Evolutionary conservation across 2,329 filamentous ascomycete species (phyloP).

Genomic region (Colletotrichum karsti): DNA sequence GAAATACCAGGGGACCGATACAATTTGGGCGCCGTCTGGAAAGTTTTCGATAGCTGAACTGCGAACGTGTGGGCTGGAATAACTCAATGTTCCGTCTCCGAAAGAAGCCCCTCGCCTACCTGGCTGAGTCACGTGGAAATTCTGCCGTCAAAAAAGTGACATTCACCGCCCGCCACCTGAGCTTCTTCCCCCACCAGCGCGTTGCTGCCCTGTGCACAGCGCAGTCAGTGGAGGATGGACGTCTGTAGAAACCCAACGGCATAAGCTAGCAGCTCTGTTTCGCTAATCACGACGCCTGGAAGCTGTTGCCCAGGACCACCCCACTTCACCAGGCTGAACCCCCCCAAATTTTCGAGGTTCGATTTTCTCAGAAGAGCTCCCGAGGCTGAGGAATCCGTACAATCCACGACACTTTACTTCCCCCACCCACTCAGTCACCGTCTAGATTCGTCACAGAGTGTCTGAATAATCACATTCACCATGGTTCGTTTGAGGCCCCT

Average conservation of each 20-base stretch:
- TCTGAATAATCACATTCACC: conserved; percentile 17
- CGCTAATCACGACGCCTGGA: conserved; percentile 19
- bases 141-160: background rate
- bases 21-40: conserved; percentile 13
- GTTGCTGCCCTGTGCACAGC: background rate
- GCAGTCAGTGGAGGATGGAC: conserved; percentile 24
- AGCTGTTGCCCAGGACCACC: conserved; percentile 21
- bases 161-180: conserved; percentile 11
- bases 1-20: background rate
- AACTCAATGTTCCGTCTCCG: conserved; percentile 18
- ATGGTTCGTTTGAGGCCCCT: conserved; percentile 6
- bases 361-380: conserved; percentile 28
- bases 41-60: conserved; percentile 18
- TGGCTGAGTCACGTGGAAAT: background rate
- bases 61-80: conserved; percentile 26
- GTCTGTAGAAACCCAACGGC: conserved; percentile 19
- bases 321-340: conserved; percentile 30
- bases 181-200: background rate
- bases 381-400: conserved; percentile 28
- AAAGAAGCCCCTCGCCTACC: conserved; percentile 6
- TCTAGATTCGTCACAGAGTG: conserved; percentile 18
- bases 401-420: conserved; percentile 15
- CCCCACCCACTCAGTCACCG: conserved; percentile 13
- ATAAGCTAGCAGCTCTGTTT: background rate
- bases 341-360: conserved; percentile 26